Evolutionary conservation across 495 filamentous ascomycete species (phyloP).

Genomic region (Hyaloscypha hepaticicola): DNA sequence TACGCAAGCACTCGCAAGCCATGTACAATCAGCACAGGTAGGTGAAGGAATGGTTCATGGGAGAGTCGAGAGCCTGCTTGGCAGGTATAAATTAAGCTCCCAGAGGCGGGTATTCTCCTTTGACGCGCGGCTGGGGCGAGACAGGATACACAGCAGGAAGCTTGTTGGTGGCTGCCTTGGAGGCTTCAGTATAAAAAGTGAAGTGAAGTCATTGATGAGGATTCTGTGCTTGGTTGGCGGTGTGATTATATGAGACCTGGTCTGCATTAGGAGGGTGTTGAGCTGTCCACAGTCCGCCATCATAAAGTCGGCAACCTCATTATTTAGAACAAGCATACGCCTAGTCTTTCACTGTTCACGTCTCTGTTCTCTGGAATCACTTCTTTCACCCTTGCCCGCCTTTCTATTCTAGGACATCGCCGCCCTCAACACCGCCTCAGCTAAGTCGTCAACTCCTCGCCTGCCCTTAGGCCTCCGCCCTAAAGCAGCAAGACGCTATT

Average conservation of each 20-base stretch:
- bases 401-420: background rate
- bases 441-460: background rate
- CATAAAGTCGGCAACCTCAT: background rate
- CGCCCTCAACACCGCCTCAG: background rate
- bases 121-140: conserved; percentile 29
- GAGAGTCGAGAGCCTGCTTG: conserved; percentile 28
- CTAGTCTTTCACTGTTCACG: background rate
- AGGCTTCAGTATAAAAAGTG: conserved; percentile 26
- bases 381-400: background rate
- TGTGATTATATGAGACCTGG: conserved; percentile 13
- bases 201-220: conserved; percentile 6
- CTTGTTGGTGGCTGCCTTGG: conserved; percentile 16
- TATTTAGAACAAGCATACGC: background rate
- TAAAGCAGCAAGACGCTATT: background rate
- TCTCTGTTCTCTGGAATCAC: background rate
- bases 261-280: conserved; percentile 10
- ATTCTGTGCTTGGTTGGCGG: conserved; percentile 5
- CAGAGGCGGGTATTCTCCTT: background rate
- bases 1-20: conserved; percentile 24
- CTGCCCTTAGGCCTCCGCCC: no score
- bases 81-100: conserved; percentile 8
- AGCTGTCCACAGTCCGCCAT: conserved; percentile 8
- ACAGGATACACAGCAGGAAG: background rate
- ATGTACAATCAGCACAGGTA: background rate
- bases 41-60: background rate